Evolutionary conservation across 805 yeast genomes (phyloP), one percentile per base, ranked within the genome.

Genomic region (Candida argentea): DNA sequence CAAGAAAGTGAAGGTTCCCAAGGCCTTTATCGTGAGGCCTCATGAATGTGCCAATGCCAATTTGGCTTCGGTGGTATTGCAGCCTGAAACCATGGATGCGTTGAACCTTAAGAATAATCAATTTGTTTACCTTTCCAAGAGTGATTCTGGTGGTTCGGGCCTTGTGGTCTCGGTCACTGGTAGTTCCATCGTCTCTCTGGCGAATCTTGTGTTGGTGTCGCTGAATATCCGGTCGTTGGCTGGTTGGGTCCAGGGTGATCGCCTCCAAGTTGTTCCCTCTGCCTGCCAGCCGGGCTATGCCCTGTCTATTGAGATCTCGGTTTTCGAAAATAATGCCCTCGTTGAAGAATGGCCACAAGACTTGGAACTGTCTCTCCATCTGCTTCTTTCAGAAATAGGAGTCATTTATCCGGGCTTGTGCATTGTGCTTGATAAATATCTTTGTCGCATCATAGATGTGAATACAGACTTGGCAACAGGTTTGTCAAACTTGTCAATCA

Each of bases 371-470:
- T 35, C 61, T 1, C 37, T 77, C 6, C 54, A 61, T n/a, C 12
- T 13, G 3, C 16, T 9, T 4, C 22, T 25, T 17, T 17, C 27
- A 26, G 77, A 76, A 15, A 55, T 67, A 17, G 86, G 87, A 0
- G 44, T 82, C 6, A 36, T 80, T 1, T 69, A 70, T 43, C 77
- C 85, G 1, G 79, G 79, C 5, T 54, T 67, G n/a, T n/a, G n/a
- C n/a, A n/a, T n/a, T n/a, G n/a, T n/a, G n/a, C n/a, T n/a, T n/a
- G n/a, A n/a, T n/a, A n/a, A n/a, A n/a, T n/a, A n/a, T n/a, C n/a
- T n/a, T n/a, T n/a, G n/a, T n/a, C n/a, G n/a, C n/a, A n/a, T n/a
- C n/a, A n/a, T n/a, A n/a, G n/a, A n/a, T n/a, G n/a, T n/a, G n/a
- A n/a, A n/a, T n/a, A n/a, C n/a, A n/a, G n/a, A n/a, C n/a, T n/a